Base-by-base conservation (phyloP, 2,329 filamentous ascomycete species). In the Ophiocordyceps sinensis region DNA sequence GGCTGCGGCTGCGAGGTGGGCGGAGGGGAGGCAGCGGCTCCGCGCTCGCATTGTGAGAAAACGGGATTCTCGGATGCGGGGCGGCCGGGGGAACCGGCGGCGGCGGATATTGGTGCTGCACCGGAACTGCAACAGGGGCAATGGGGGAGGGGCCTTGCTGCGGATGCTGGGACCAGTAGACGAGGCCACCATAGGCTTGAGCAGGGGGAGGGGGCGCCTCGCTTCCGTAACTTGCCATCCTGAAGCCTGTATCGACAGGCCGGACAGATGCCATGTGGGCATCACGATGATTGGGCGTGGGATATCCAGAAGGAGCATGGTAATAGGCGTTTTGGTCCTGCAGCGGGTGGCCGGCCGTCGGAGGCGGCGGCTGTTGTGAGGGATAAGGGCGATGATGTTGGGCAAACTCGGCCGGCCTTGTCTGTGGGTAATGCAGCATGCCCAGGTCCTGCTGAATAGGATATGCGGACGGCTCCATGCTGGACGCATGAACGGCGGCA, bases 11-110 rank as follows among this genome's bases (percentile, higher is more conserved):
- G 32, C 62, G 53, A 13, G 61, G 53, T n/a, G 62, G 62, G 32
- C 62, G 53, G 31, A 64, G 49, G 7, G 62, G 61, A 5, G 62
- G 62, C 19, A 64, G 49, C 21, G 59, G 60, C 32, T 63, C 60
- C 11, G 59, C 51, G 42, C 49, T 59, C 13, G 50, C 53, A 29
- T 55, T 53, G 28, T 59, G 59, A 28, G 58, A 57, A 41, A 61
- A 63, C 1, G 61, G 57, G 13, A 60, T 55, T 23, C 61, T 53
- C 3, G 58, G 46, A 28, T 53, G 44, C 12, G 55, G 41, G 14
- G 34, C 10, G 9, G 36, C 15, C 32, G 40, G 9, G 19, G 49
- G 41, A n/a, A 44, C 38, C 17, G 51, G 41, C 9, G 48, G 49
- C 11, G 55, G 52, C 32, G 55, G 51, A 21, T 53, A 53, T 8